Evolutionary conservation across 441 rosid genomes (phyloP), one percentile per base, ranked within the genome.

Genomic region (Erysimum cheiri): DNA sequence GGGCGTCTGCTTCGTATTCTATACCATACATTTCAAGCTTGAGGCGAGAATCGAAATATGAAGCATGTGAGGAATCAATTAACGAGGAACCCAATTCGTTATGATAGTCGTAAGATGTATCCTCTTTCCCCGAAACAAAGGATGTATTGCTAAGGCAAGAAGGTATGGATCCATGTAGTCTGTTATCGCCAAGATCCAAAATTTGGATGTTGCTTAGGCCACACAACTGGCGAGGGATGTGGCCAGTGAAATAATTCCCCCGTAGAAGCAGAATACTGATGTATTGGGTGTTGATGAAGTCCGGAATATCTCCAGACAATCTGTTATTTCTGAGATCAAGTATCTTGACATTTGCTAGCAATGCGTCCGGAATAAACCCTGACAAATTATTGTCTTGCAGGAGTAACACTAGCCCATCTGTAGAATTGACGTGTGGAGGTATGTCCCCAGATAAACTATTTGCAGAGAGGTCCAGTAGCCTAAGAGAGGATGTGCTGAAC

Each of bases 321-420:
- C 3, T 40, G 47, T 75, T 79, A 4, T 62, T 17, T 7, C 79
- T 46, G 0, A 75, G 28, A 67, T 75, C 69, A 31, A 79, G 44
- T 5, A 52, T 12, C 0, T 10, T 0, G 7, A 75, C 11, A 39
- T 35, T 19, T 0, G 0, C 19, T 5, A 71, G 15, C 9, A 63
- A 6, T 1, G 61, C 19, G 5, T 60, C 0, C 0, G 75, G 77
- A 52, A 70, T 35, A 5, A 0, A 1, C 1, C 77, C 69, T 0
- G 44, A n/a, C 1, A 75, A 22, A 15, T 41, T 8, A n/a, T 64
- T 75, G 5, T 44, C 35, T 44, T 46, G 72, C 2, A 79, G 43
- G 4, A 41, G 3, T 41, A 79, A 36, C 8, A 5, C 14, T 29
- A 39, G 11, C 8, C 1, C 0, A 0, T 1, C 0, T 5, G 0